Base-by-base conservation (phyloP, 805 yeast genomes). In the Cyberlindnera bimundalis region DNA sequence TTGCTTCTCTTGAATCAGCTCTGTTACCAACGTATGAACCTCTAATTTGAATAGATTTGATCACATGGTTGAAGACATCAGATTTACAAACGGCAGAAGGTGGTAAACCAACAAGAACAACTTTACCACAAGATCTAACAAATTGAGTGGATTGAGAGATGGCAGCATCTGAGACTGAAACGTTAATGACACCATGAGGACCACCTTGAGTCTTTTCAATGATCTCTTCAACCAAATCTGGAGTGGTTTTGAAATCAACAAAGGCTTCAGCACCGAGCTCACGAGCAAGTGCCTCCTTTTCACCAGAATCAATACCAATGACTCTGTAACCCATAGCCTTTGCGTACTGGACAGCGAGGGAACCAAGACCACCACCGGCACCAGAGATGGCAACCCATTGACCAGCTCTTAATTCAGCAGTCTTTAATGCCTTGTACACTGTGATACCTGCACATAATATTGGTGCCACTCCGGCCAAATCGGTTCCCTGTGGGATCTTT, bases 1-100 rank as follows among this genome's bases (percentile, higher is more conserved):
- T 59, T 35, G 88, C 88, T 65, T 81, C 89, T 47, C 81, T 74
- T 45, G 91, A 73, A 67, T 86, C 95, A 48, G 83, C 83, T 67
- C 93, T 80, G 77, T 84, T 84, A 53, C 95, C 95, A 47, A 86
- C 95, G 59, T 83, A 83, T 33, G 95, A 84, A 51, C 93, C 95
- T 59, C 71, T 76, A 59, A 86, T 80, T 58, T 70, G 69, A 62
- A 82, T 69, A 33, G 85, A 76, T 65, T 75, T 82, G 54, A 81
- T 78, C 45, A 86, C 93, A 32, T 83, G 78, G 51, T 67, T 67
- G 68, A 84, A 81, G 35, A 86, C 86, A 38, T 77, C 73, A 29
- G 87, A 77, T 47, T 73, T 69, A 53, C 78, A 76, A 62, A 76
- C 74, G 45, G 91, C 89, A 51, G 79, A 79, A 21, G 87, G 84